Conservation (phyloP, 1,139 yeast genomes). For the Scheffersomyces stambukii region DNA sequence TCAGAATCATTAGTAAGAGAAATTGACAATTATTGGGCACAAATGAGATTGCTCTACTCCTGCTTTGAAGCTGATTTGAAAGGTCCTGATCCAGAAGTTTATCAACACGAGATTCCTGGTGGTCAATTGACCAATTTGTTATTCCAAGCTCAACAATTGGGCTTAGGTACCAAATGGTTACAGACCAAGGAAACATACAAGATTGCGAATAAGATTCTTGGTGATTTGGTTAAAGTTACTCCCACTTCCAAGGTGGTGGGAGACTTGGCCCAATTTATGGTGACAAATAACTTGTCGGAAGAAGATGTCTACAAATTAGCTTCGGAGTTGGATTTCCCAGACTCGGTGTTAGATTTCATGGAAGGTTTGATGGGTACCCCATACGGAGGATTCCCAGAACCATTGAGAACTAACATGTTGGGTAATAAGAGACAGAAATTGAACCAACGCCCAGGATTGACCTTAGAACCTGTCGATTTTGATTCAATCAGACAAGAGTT, state of each 20-base stretch:
- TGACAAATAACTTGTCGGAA: slow-evolving; percentile 79
- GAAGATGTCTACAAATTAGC: slow-evolving; percentile 89
- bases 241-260: slow-evolving; percentile 99
- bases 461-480: slow-evolving; percentile 78
- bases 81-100: slow-evolving; percentile 99
- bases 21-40: slow-evolving; percentile 95
- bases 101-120: slow-evolving; percentile 98
- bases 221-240: slow-evolving; percentile 96
- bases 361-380: slow-evolving; percentile 99
- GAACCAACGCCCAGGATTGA: slow-evolving; percentile 86
- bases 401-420: slow-evolving; percentile 85
- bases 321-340: slow-evolving; percentile 92
- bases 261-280: slow-evolving; percentile 98
- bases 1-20: slow-evolving; percentile 66
- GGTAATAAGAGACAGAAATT: slow-evolving; percentile 84
- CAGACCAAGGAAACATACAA: slow-evolving; percentile 93
- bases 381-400: slow-evolving; percentile 99
- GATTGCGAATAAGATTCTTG: slow-evolving; percentile 83
- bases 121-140: slow-evolving; percentile 96
- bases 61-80: slow-evolving; percentile 97
- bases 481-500: slow-evolving; percentile 68
- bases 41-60: slow-evolving; percentile 92
- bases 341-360: slow-evolving; percentile 94
- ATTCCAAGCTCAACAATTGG: slow-evolving; percentile 99
- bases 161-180: slow-evolving; percentile 92